phyloP scores from a whole-genome alignment of 2,329 filamentous ascomycete species.

The Capronia coronata region DNA sequence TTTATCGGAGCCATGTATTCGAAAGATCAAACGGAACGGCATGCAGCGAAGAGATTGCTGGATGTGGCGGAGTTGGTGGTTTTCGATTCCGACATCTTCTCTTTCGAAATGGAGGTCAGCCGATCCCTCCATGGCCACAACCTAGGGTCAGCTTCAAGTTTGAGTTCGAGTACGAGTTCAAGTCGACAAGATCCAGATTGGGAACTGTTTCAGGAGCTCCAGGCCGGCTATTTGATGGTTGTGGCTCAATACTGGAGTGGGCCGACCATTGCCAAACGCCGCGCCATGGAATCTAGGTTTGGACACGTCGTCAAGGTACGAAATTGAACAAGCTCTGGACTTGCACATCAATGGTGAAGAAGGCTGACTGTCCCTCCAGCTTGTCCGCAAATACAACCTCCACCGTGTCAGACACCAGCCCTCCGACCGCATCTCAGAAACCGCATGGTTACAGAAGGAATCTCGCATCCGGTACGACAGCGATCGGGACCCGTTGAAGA shows the following conservation, averaged over 20 bases:
- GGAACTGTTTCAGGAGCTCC: constrained; percentile 38
- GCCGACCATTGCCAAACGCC: constrained; percentile 34
- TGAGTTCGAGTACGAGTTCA: constrained; percentile 6
- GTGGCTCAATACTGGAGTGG: constrained; percentile 43
- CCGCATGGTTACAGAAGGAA: constrained; percentile 41
- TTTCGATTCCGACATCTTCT: constrained; percentile 40
- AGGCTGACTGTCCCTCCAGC: constrained; percentile 24
- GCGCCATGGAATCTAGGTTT: constrained; percentile 41
- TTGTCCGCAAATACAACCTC: constrained; percentile 37
- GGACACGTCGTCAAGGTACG: constrained; percentile 38
- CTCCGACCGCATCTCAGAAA: constrained; percentile 36
- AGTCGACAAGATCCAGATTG: constrained; percentile 30
- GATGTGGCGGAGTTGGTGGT: constrained; percentile 42
- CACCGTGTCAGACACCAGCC: constrained; percentile 35
- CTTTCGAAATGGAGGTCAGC: constrained; percentile 37
- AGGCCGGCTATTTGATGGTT: constrained; percentile 40
- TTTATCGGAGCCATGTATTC: constrained; percentile 45
- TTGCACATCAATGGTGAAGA: background rate
- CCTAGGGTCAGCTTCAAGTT: constrained; percentile 4
- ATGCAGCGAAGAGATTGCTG: constrained; percentile 36
- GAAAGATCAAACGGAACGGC: constrained; percentile 35
- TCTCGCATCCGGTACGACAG: constrained; percentile 38
- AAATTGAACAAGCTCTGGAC: background rate
- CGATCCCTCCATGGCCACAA: constrained; percentile 31
- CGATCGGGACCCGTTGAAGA: no score